Evolutionary conservation across 176 grass and related monocot genomes (phyloP), one percentile per base, ranked within the genome.

Genomic region (Aegilops umbellulata): DNA sequence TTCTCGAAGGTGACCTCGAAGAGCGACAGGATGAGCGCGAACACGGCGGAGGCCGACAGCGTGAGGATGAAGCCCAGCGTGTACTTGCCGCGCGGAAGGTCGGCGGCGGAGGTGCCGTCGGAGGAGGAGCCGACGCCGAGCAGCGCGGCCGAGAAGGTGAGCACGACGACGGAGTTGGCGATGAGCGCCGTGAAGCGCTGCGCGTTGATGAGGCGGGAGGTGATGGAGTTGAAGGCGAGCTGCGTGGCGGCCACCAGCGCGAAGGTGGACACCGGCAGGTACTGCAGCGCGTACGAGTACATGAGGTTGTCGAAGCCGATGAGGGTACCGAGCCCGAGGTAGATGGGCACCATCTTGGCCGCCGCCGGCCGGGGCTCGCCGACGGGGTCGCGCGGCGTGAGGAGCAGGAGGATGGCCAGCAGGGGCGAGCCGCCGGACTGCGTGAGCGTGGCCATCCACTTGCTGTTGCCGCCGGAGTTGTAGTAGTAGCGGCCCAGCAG

Each of bases 191-290:
- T 95, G 80, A 98, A 92, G 24, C 89, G 94, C 69, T 98, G 93
- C 53, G 58, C 29, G 75, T 95, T 98, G 77, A 98, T 66, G 20
- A 95, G 89, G 29, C 92, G 92, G 8, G 95, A 86, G 24, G 94
- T 95, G 60, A 98, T 4, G 22, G 89, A 73, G 90, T 98, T 98
- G 86, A 98, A 98, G 32, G 71, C 95, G 0, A 98, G 89, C 80
- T 95, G 93, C 67, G 85, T 92, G 0, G 93, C 93, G 32, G 89
- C 90, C 23, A 98, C 73, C 4, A 98, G 89, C 74, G 95, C 87
- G 89, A 92, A 98, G 61, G 95, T 95, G 65, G 95, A 98, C 20
- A 95, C 93, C 1, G 95, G 95, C 16, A 98, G 91, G 83, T 98
- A 98, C 31, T 79, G 87, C 35, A 98, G 65, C 31, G 87, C 91